Base-by-base conservation (phyloP, 768 basidiomycete genomes). In the Solioccasus polychromus region DNA sequence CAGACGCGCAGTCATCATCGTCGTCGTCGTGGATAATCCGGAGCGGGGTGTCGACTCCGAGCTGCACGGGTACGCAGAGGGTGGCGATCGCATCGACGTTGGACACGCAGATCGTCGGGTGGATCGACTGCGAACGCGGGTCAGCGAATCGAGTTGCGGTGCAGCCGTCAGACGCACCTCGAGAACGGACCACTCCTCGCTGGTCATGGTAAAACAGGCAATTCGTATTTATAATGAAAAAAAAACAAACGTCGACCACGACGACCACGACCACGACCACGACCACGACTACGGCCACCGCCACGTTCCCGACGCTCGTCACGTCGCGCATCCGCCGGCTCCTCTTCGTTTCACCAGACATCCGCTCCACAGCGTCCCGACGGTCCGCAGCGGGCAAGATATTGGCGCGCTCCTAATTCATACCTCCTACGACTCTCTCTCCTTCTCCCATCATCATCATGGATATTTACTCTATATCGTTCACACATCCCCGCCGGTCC, bases 381-480 rank as follows among this genome's bases (percentile, higher is more conserved):
- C n/a, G n/a, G 22, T 34, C 37, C n/a, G 18, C 54, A 47, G 38
- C 15, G 39, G 34, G 41, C 30, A 29, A 35, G 39, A 47, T 35
- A n/a, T 47, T 47, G 44, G 28, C 48, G 48, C 56, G n/a, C 59
- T 60, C 58, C 58, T 61, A 63, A 62, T 52, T 45, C 47, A 58
- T 61, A 58, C 56, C 59, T 47, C 47, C 40, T 26, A 34, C 44
- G 35, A 24, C 36, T 14, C 49, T 45, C 28, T 30, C 26, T 23
- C 46, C 18, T 39, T 12, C 32, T 26, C 2, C 8, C 39, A 49
- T 35, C 39, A 34, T 37, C 47, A 37, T 24, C 34, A 94, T 96
- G 93, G 93, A 96, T 67, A 82, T 94, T 64, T 95, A 94, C 79
- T 89, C 92, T 44, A 89, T 90, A 56, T 89, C 92, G 61, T 94